These are phyloP conservation scores for Fomitopsis betulina DNA, from an alignment of 1,284 basidiomycete genomes.

Conservation along the genomic window DNA sequence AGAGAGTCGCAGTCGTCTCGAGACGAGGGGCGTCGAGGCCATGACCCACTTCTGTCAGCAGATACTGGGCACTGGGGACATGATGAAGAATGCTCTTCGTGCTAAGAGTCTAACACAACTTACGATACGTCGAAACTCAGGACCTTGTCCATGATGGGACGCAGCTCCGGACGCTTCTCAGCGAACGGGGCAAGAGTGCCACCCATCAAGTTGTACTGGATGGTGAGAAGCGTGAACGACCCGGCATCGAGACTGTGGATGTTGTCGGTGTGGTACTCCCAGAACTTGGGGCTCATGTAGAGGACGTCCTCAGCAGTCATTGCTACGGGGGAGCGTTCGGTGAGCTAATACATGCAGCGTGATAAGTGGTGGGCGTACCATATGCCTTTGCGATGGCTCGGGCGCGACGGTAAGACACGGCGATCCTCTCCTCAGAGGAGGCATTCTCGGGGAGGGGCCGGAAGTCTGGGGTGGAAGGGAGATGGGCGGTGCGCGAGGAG, in stretches of 20 bases:
- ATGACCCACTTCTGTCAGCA: conserved; percentile 34
- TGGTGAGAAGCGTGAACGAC: conserved; percentile 26
- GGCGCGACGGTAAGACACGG: conserved; percentile 5
- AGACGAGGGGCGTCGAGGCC: conserved; percentile 34
- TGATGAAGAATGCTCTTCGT: not conserved
- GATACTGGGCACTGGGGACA: conserved; percentile 27
- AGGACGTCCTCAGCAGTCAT: conserved; percentile 23
- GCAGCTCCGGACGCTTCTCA: conserved; percentile 20
- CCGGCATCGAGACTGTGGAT: conserved; percentile 29
- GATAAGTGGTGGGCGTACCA: not conserved
- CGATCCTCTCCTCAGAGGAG: conserved; percentile 4
- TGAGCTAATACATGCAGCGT: not conserved
- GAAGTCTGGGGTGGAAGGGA: not conserved
- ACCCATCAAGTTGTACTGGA: conserved; percentile 34
- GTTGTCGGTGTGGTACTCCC: conserved; percentile 28
- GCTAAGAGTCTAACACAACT: conserved; percentile 1
- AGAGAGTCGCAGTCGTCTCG: conserved; percentile 32
- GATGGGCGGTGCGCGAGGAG: not conserved
- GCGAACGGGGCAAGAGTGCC: conserved; percentile 31
- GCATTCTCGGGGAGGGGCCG: conserved; percentile 2
- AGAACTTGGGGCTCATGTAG: conserved; percentile 25
- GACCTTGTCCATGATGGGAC: conserved; percentile 21
- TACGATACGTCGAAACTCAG: conserved; percentile 25
- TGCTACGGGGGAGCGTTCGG: not conserved
- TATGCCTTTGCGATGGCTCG: conserved; percentile 5